Evolutionary conservation across 805 yeast species (phyloP), one percentile per base, ranked within the genome.

Genomic region (Tanozyma kutaoensis): DNA sequence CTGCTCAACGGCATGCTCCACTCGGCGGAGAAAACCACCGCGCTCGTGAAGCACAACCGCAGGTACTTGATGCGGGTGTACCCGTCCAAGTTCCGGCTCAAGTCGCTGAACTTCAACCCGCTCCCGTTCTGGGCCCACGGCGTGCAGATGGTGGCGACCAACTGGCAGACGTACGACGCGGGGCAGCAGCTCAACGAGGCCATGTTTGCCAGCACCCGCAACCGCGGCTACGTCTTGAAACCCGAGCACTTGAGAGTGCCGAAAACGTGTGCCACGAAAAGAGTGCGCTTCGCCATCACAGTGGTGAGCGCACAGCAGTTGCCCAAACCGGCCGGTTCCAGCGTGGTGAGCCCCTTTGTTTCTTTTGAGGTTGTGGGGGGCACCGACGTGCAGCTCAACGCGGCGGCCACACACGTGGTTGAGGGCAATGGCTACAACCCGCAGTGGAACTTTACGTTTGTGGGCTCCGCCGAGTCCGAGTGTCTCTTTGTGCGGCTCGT

Each of bases 71-170:
- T 82, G 77, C 62, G 99, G 27, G 69, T 85, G 0, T 91, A 91
- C 44, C 99, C 99, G 0, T 75, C 93, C 1, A 74, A 73, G 6
- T 66, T 74, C 30, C 55, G 96, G 22, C 64, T 80, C 35, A 75
- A 62, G 28, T 84, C 95, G 1, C 64, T 80, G 3, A 91, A 91
- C 43, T 86, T 82, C 44, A 67, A 66, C 24, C 97, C 98, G 0
- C 50, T 81, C 2, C 48, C 50, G 1, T 84, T 71, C 43, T 91
- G 99, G 98, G 62, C 62, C 26, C 57, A 66, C 25, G 99, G 99
- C 1, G 76, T 68, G 8, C 98, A 91, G 45, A 71, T 91, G 84
- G 97, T 81, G 4, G 97, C 98, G 0, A 76, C 95, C 0, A 91
- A 88, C 45, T 88, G 96, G 96, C 98, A 88, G 50, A 76, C 91